Percentiles rank a stretch among this genome's conserved stretches.
Evolutionary conservation across 2,329 filamentous ascomycete species (phyloP).

Genomic region (Penicillium sp.): DNA sequence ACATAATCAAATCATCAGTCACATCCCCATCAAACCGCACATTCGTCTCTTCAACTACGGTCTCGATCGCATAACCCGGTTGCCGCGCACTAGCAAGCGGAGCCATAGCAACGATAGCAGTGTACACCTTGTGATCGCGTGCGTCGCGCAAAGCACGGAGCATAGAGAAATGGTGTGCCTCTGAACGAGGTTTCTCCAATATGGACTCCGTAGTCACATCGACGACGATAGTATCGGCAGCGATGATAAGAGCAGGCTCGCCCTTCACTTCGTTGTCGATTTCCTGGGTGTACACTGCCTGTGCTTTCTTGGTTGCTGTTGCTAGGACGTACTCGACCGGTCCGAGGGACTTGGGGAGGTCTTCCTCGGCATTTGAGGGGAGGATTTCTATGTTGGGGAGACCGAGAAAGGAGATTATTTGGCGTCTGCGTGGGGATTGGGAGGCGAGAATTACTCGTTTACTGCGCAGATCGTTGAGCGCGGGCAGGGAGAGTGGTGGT

Average conservation of each 20-base stretch:
- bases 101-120: slow-evolving; percentile 78
- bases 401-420: slow-evolving; percentile 76
- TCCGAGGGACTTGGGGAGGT: slow-evolving; percentile 76
- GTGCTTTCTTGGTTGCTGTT: slow-evolving; percentile 80
- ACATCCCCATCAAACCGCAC: slow-evolving; percentile 79
- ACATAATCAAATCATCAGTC: slow-evolving; percentile 79
- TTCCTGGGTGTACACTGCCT: slow-evolving; percentile 67
- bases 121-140: slow-evolving; percentile 77
- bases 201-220: slow-evolving; percentile 69
- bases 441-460: slow-evolving; percentile 89
- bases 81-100: slow-evolving; percentile 76
- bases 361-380: slow-evolving; percentile 79
- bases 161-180: slow-evolving; percentile 81
- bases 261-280: slow-evolving; percentile 56
- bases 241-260: slow-evolving; percentile 82
- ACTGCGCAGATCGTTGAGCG: slow-evolving; percentile 71
- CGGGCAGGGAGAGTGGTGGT: slow-evolving; percentile 73
- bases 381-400: slow-evolving; percentile 79
- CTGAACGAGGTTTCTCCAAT: slow-evolving; percentile 84
- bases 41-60: slow-evolving; percentile 82
- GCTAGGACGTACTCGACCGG: slow-evolving; percentile 89
- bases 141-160: slow-evolving; percentile 78
- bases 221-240: slow-evolving; percentile 89
- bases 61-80: slow-evolving; percentile 82
- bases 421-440: slow-evolving; percentile 78